Conservation (phyloP, 345 rosid genomes). For the Nephelium lappaceum region DNA sequence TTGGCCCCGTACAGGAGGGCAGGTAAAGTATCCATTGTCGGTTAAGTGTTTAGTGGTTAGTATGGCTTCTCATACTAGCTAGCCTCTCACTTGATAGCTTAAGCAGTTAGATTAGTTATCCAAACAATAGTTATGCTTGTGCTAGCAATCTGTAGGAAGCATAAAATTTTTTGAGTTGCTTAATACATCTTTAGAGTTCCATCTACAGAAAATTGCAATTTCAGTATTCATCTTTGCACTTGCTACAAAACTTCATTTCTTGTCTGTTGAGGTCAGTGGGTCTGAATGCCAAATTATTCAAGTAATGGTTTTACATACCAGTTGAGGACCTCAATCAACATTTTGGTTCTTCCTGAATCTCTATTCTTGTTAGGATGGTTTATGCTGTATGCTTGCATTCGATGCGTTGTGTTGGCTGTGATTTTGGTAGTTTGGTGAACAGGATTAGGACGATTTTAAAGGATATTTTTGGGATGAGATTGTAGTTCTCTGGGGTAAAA, state of each 20-base stretch:
- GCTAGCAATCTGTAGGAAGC: neutral
- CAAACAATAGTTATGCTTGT: neutral
- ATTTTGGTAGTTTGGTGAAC: neutral
- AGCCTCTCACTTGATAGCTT: conserved; percentile 3
- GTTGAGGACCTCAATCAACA: conserved; percentile 10
- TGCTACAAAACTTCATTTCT: neutral
- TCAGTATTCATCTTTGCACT: neutral
- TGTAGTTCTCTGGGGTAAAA: neutral
- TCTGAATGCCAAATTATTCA: neutral
- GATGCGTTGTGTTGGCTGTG: neutral
- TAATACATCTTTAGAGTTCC: neutral
- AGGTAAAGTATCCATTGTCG: neutral
- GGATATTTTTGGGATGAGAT: neutral
- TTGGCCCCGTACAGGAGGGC: neutral
- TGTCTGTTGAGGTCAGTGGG: neutral
- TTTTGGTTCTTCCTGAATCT: neutral
- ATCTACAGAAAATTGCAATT: neutral
- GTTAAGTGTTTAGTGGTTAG: conserved; percentile 1
- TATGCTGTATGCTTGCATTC: neutral
- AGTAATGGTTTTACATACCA: neutral
- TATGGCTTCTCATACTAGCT: neutral
- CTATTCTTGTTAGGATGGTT: neutral
- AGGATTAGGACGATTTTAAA: neutral
- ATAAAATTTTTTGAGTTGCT: neutral
- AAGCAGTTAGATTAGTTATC: neutral